These are phyloP conservation scores for Fusarium globosum DNA, from an alignment of 2,329 filamentous ascomycete species.

Conservation along the genomic window DNA sequence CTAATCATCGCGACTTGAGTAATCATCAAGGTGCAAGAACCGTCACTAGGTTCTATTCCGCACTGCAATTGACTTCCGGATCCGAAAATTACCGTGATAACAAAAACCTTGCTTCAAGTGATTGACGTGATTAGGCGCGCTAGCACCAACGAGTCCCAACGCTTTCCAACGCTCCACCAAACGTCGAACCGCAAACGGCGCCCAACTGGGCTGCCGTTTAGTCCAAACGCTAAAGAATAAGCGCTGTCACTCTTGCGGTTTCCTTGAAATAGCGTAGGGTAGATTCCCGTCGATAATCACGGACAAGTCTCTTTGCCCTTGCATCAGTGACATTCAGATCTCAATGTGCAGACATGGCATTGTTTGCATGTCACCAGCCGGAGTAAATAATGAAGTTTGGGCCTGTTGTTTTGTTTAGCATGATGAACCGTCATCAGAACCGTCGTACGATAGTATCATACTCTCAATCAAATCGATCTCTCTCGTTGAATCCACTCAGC, in stretches of 20 bases:
- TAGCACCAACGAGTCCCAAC: not conserved
- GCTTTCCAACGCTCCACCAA: not conserved
- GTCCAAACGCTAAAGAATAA: not conserved
- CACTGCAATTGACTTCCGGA: not conserved
- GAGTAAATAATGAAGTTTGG: too few relatives aligned
- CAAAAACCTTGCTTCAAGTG: not conserved
- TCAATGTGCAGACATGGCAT: not conserved
- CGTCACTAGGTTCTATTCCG: not conserved
- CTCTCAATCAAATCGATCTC: not conserved
- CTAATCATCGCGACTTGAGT: not conserved
- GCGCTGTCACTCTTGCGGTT: not conserved
- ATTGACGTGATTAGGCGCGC: not conserved
- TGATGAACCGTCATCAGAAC: not conserved
- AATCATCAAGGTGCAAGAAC: not conserved
- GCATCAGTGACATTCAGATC: not conserved
- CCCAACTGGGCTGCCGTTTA: not conserved
- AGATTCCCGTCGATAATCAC: not conserved
- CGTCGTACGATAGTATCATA: not conserved
- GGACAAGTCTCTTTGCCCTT: not conserved
- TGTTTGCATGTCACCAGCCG: not conserved
- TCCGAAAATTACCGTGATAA: not conserved
- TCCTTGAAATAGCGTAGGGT: not conserved
- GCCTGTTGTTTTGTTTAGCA: not conserved
- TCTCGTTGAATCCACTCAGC: not conserved
- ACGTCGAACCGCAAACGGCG: not conserved